These are phyloP conservation scores for Aquilaria agallochum DNA, from an alignment of 441 rosid species.

Conservation along the genomic window DNA sequence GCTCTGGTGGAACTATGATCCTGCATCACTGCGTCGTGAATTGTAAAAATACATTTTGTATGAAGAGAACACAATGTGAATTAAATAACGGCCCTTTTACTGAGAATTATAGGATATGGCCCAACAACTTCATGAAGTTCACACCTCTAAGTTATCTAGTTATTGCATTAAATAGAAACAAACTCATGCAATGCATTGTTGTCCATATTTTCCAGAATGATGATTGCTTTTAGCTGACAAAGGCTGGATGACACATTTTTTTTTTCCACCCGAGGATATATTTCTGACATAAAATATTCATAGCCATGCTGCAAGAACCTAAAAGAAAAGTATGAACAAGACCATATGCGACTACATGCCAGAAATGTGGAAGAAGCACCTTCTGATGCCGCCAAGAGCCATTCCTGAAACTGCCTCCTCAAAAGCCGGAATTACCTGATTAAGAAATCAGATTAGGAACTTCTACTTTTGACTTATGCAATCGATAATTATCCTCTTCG, in stretches of 20 bases:
- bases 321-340: neutral
- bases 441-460: constrained; percentile 13
- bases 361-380: constrained; percentile 46
- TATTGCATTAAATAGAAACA: neutral
- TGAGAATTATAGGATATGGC: neutral
- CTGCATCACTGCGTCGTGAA: constrained; percentile 55
- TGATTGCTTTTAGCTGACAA: no score
- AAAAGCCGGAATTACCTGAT: constrained; percentile 93
- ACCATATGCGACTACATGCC: neutral
- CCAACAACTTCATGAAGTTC: constrained; percentile 2
- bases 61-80: neutral
- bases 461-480: neutral
- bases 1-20: constrained; percentile 91
- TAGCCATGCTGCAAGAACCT: neutral
- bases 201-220: neutral
- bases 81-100: no score
- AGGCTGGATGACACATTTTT: neutral
- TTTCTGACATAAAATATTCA: neutral
- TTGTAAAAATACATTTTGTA: constrained; percentile 17
- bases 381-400: constrained; percentile 87
- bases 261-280: neutral
- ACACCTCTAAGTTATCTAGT: neutral
- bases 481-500: neutral
- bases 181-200: constrained; percentile 8
- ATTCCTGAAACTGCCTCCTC: constrained; percentile 96